Conservation (phyloP, 768 basidiomycete species). For the Botryobasidium botryosum region DNA sequence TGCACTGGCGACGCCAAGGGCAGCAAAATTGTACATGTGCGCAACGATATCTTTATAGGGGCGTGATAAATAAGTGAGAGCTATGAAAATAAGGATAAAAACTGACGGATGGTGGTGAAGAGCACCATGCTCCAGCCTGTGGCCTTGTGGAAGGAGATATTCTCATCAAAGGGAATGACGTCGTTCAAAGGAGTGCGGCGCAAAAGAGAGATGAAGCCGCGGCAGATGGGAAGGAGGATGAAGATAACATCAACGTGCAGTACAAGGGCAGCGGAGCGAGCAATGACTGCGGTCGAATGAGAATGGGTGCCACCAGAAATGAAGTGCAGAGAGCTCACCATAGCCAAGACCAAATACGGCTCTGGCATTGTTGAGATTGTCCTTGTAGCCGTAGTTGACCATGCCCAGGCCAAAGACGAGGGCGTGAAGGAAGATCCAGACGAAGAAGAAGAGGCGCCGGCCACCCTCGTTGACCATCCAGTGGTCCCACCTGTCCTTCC, state of each 20-base stretch:
- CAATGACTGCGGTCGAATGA: conserved; percentile 40
- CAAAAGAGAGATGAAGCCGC: conserved; percentile 82
- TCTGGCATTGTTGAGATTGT: conserved; percentile 54
- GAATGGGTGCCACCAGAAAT: not conserved
- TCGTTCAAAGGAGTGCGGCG: conserved; percentile 73
- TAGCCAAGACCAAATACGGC: conserved; percentile 59
- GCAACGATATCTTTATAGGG: conserved; percentile 46
- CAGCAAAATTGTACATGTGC: conserved; percentile 29
- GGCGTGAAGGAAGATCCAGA: conserved; percentile 68
- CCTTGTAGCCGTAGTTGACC: conserved; percentile 61
- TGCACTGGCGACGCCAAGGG: conserved; percentile 38
- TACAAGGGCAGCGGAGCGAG: conserved; percentile 75
- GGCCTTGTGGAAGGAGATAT: conserved; percentile 78
- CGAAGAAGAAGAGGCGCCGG: conserved; percentile 54
- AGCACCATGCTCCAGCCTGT: conserved; percentile 82
- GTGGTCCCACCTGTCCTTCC: conserved; percentile 6
- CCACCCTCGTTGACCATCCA: conserved; percentile 32
- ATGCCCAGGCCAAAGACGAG: conserved; percentile 64
- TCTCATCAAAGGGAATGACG: conserved; percentile 87
- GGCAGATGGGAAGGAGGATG: conserved; percentile 88
- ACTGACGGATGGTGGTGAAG: conserved; percentile 59
- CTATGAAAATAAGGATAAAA: conserved; percentile 14
- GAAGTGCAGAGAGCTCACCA: conserved; percentile 31
- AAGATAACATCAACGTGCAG: conserved; percentile 84
- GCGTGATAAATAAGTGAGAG: not conserved